Base-by-base conservation (phyloP, 805 yeast genomes). In the Diddensiella santjacobensis region DNA sequence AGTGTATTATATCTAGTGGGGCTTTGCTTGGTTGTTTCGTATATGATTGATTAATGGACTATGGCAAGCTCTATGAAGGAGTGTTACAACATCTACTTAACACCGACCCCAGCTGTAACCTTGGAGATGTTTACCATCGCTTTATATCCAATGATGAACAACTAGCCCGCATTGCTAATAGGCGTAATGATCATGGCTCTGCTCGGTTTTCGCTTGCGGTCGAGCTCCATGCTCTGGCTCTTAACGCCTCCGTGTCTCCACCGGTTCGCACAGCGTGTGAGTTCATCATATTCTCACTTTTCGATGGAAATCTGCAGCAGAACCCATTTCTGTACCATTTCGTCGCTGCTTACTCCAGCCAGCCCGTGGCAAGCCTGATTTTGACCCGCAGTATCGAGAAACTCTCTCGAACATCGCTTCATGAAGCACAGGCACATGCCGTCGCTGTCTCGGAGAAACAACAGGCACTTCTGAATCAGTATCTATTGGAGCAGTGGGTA, bases 321-420 rank as follows among this genome's bases (percentile, higher is more conserved):
- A 50, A 47, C 30, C 54, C 54, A 20, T 50, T 43, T 48, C 38
- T 50, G 24, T 43, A 40, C 40, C 47, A 50, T 22, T 47, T 50
- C 40, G 41, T 48, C 37, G 29, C 29, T 3, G 41, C 23, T 20
- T 43, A 43, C 23, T 38, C 22, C 11, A 18, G 15, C 3, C 33
- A 33, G 15, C 20, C 24, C 11, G 11, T n/a, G 6, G 3, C 44
- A 10, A 22, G 22, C 13, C 31, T 8, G 31, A 26, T 26, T 8
- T 13, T 26, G 8, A 8, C 13, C 11, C 8, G 13, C 31, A 26
- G 31, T 26, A n/a, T n/a, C n/a, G n/a, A n/a, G n/a, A n/a, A n/a
- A n/a, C n/a, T n/a, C n/a, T n/a, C n/a, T n/a, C 8, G 31, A 13
- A 13, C 8, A 8, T 8, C 31, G 13, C 11, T 8, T 8, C 8